Evolutionary conservation across 1,139 yeast species (phyloP), one percentile per base, ranked within the genome.

Genomic region (Debaryomyces psychrophilus): DNA sequence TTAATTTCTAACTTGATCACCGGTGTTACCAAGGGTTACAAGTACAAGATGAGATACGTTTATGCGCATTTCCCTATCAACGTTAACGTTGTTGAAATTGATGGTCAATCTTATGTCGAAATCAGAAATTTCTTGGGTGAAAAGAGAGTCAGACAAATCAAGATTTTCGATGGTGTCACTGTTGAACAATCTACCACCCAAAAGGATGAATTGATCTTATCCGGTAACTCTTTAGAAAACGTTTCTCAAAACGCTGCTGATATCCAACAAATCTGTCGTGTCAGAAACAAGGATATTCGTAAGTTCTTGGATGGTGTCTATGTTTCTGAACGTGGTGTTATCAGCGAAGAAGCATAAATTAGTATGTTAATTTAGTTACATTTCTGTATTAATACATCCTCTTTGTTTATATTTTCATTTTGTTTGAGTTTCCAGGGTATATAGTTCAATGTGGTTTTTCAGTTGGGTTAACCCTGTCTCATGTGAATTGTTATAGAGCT

Each of bases 1-100:
- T 81, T 93, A 71, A 82, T 93, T 67, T 73, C 90, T 71, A 93
- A 95, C 90, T 77, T 93, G 85, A 78, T 93, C 80, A 89, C 89
- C 61, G 99, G 99, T 87, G 99, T 93, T 71, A 93, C 99, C 76
- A 87, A 87, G 83, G 98, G 99, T 77, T 93, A 81, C 96, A 85
- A 87, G 81, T 93, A 93, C 95, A 93, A 93, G 90, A 86, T 93
- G 97, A 90, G 98, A 84, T 92, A 90, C 77, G 99, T 93, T 62
- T 95, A 93, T 74, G 99, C 99, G 86, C 99, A 95, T 89, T 93
- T 93, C 96, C 99, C 99, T 75, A 95, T 95, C 80, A 93, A 95
- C 79, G 97, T 93, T 64, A 93, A 92, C 83, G 73, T 85, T 60
- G 71, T 85, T 67, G 86, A 89, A 64, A 76, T 81, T 65, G 88